phyloP scores from a whole-genome alignment of 2,329 filamentous ascomycete genomes.

The Cadophora gregata region DNA sequence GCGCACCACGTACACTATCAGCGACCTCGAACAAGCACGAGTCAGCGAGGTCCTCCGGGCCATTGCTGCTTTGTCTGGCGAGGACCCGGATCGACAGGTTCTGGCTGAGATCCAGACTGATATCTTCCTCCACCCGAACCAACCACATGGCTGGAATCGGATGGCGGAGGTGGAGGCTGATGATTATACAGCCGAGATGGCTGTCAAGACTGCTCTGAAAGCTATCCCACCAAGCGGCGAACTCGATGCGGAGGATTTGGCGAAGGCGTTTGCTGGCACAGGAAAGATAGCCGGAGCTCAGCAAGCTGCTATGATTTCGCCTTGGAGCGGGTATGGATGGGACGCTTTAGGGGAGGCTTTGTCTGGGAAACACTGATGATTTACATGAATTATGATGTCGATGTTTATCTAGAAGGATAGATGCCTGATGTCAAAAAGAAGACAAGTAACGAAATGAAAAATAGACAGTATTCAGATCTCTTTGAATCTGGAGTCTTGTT shows the following conservation, averaged over 20 bases:
- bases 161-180: conserved; percentile 66
- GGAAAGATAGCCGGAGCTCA: conserved; percentile 76
- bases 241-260: conserved; percentile 72
- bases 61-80: conserved; percentile 66
- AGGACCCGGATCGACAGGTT: conserved; percentile 55
- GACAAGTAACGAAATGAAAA: background rate
- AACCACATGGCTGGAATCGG: conserved; percentile 81
- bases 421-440: background rate
- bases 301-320: conserved; percentile 77
- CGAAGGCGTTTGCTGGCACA: conserved; percentile 75
- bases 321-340: conserved; percentile 62
- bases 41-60: conserved; percentile 79
- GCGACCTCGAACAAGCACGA: conserved; percentile 66
- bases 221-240: conserved; percentile 75
- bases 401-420: background rate
- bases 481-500: too few relatives aligned
- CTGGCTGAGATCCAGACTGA: conserved; percentile 73
- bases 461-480: too few relatives aligned
- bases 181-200: conserved; percentile 71
- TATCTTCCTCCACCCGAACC: conserved; percentile 80
- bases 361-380: background rate
- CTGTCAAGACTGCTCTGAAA: conserved; percentile 76
- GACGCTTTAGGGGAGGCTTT: conserved; percentile 30
- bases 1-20: conserved; percentile 69
- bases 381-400: conserved; percentile 9